phyloP scores from a whole-genome alignment of 176 grass and related monocot species.

The Rhynchospora pubera region DNA sequence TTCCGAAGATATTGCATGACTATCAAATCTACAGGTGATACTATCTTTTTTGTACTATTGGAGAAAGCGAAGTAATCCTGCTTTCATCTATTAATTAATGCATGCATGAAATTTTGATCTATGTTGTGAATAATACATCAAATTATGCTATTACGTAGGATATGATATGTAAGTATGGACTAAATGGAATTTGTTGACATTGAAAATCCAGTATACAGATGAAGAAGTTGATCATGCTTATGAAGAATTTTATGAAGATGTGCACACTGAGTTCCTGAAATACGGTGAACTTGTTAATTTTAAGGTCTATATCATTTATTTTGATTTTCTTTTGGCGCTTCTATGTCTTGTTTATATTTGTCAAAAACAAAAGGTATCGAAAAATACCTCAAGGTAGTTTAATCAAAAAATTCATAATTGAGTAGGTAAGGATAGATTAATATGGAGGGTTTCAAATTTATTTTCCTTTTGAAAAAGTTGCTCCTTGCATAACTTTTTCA shows the following conservation, averaged over 20 bases:
- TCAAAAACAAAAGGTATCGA: background rate
- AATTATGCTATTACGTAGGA: background rate
- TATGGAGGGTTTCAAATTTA: background rate
- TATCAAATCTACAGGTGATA: slow-evolving; percentile 59
- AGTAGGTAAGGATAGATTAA: background rate
- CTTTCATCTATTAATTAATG: slow-evolving; percentile 7
- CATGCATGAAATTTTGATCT: slow-evolving; percentile 1
- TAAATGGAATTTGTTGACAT: slow-evolving; percentile 36
- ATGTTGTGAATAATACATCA: background rate
- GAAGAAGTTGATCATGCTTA: slow-evolving; percentile 85
- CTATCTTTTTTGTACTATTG: slow-evolving; percentile 19
- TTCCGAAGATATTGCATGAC: slow-evolving; percentile 29
- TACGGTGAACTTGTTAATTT: slow-evolving; percentile 93
- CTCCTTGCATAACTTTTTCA: background rate
- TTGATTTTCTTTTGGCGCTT: background rate
- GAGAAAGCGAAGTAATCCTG: background rate
- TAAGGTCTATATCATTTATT: slow-evolving; percentile 45
- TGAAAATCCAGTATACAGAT: slow-evolving; percentile 68
- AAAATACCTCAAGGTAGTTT: background rate
- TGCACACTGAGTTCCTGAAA: slow-evolving; percentile 96
- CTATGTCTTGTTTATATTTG: background rate
- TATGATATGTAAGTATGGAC: background rate
- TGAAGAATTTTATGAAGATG: slow-evolving; percentile 99
- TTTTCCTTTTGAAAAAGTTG: too few species aligned
- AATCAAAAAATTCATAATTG: background rate